Conservation (phyloP, 306 rosid genomes). For the Quercus variabilis region DNA sequence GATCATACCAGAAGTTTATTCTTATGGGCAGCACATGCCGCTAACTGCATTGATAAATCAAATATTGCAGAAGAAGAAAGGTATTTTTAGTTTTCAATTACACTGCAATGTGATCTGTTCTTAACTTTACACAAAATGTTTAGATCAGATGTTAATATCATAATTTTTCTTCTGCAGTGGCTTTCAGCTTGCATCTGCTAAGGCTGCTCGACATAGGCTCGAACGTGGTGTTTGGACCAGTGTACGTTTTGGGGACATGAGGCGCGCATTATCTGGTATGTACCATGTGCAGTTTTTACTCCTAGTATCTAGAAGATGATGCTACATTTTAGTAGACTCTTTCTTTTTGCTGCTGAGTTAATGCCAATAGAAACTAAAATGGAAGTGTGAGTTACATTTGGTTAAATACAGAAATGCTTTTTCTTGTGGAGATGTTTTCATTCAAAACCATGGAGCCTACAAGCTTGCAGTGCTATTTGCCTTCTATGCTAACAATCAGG, state of each 20-base stretch:
- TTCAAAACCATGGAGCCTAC: neutral
- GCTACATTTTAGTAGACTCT: no score
- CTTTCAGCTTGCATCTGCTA: conserved; percentile 82
- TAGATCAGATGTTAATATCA: neutral
- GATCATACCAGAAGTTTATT: conserved; percentile 61
- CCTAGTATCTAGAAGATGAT: neutral
- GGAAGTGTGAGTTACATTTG: neutral
- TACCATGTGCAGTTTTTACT: neutral
- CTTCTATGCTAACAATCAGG: neutral
- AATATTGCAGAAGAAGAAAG: conserved; percentile 59
- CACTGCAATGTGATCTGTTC: conserved; percentile 3
- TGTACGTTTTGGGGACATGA: conserved; percentile 84
- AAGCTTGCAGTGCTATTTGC: neutral
- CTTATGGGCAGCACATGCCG: conserved; percentile 87
- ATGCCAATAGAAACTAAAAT: conserved; percentile 1
- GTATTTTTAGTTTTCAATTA: conserved; percentile 35
- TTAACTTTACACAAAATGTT: neutral
- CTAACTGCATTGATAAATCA: conserved; percentile 58
- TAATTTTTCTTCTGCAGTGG: conserved; percentile 53
- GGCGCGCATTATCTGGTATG: conserved; percentile 87
- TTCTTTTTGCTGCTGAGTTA: conserved; percentile 5
- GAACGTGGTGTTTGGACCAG: conserved; percentile 95
- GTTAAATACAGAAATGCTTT: neutral
- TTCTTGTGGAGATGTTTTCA: neutral
- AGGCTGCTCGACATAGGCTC: conserved; percentile 90